Percentiles rank a stretch among this genome's conserved stretches.
Evolutionary conservation across 148 eudicot genomes (phyloP).

Genomic region (Rhododendron williamsianum): DNA sequence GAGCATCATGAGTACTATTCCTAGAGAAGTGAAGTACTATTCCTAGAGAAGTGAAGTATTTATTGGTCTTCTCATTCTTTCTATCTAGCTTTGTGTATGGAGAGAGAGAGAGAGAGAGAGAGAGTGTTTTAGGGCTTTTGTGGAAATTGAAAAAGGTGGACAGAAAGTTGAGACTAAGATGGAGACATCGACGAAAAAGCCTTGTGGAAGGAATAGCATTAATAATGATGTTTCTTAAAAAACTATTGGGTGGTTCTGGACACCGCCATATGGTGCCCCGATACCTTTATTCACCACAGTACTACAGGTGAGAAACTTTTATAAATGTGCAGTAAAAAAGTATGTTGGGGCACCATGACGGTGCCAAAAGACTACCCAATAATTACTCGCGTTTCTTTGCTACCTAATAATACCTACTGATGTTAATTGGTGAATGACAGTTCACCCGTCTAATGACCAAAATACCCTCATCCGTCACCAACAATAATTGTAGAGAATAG

Average conservation of each 20-base stretch:
- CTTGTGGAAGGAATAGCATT: background rate
- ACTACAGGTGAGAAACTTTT: too few species aligned
- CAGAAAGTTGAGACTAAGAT: background rate
- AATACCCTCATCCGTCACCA: background rate
- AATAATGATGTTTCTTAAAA: too few species aligned
- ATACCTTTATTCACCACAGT: too few species aligned
- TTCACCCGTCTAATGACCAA: background rate
- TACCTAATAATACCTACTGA: background rate
- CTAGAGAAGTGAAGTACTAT: background rate
- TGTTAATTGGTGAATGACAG: background rate
- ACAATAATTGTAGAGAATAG: background rate
- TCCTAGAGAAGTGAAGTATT: background rate
- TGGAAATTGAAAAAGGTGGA: constrained; percentile 1
- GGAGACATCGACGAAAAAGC: background rate
- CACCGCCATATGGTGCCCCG: rapidly evolving
- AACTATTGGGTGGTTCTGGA: background rate
- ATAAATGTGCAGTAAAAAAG: too few species aligned
- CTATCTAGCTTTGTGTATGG: background rate
- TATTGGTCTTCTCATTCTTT: background rate
- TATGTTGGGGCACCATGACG: background rate
- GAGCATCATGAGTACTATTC: background rate
- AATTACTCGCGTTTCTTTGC: background rate
- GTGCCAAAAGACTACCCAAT: background rate
- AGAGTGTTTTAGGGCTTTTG: background rate
- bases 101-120: background rate